phyloP scores from a whole-genome alignment of 164 flowering plant genomes.

The Cinnamomum chago region DNA sequence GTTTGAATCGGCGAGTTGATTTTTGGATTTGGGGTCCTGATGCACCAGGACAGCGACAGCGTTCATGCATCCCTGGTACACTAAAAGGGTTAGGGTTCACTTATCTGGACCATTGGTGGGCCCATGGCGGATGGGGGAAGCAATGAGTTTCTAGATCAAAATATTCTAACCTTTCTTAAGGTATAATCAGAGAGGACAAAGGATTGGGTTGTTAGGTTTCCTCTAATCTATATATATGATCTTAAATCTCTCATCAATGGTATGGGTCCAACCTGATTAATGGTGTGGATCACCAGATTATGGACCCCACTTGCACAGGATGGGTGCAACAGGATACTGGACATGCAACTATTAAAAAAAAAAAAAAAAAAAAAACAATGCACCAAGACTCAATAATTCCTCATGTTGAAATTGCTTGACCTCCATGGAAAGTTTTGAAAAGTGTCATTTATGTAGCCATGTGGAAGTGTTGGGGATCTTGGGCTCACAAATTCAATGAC shows the following conservation, averaged over 20 bases:
- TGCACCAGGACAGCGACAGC: background rate
- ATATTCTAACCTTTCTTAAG: background rate
- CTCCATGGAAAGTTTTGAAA: background rate
- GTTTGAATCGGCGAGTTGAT: too few species aligned
- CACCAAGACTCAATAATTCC: background rate
- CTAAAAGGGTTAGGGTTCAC: background rate
- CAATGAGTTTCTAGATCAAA: background rate
- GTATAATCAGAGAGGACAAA: background rate
- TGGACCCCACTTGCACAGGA: background rate
- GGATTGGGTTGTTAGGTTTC: background rate
- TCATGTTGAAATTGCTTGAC: background rate
- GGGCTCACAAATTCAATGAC: slow-evolving; percentile 9
- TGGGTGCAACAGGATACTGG: background rate
- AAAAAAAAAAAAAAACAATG: too few species aligned
- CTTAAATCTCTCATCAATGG: background rate
- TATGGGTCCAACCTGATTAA: background rate
- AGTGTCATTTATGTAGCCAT: slow-evolving; percentile 5
- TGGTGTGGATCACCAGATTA: background rate
- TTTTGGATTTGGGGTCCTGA: too few species aligned
- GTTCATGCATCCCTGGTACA: background rate
- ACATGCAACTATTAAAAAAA: too few species aligned
- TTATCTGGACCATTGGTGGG: background rate
- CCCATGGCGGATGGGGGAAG: background rate
- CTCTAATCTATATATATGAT: background rate
- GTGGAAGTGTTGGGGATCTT: slow-evolving; percentile 10